Conservation (phyloP, 257 asterid genomes). For the Primulina tabacum region DNA sequence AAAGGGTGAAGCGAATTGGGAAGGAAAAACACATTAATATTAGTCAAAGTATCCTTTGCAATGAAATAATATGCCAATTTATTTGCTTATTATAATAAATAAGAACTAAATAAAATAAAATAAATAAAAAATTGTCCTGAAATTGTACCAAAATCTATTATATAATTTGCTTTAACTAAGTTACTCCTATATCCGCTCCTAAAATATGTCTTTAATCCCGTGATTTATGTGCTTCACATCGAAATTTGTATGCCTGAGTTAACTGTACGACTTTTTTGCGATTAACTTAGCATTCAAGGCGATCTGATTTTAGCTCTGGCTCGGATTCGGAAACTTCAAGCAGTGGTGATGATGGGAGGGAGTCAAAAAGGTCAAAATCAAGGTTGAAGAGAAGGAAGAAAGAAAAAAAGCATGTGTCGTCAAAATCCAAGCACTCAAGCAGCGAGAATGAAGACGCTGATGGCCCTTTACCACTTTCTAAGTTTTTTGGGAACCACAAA, state of each 20-base stretch:
- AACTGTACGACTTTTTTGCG: constrained; percentile 1
- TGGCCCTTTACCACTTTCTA: constrained; percentile 89
- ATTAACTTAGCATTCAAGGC: constrained; percentile 55
- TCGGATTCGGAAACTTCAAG: constrained; percentile 67
- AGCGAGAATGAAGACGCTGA: constrained; percentile 43
- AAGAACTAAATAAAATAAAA: too few species aligned
- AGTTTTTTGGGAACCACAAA: constrained; percentile 69
- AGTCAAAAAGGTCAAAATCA: constrained; percentile 62
- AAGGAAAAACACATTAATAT: background rate
- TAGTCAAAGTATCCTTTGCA: background rate
- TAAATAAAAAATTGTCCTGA: too few species aligned
- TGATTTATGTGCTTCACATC: background rate
- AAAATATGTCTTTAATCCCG: background rate
- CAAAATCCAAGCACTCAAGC: constrained; percentile 53
- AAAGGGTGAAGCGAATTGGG: background rate
- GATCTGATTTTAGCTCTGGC: constrained; percentile 61
- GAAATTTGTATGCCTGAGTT: background rate
- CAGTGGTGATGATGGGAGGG: constrained; percentile 70
- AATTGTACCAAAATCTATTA: background rate
- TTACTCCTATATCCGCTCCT: background rate
- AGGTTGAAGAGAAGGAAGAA: constrained; percentile 63
- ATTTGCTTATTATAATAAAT: background rate
- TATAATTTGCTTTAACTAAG: background rate
- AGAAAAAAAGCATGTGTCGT: constrained; percentile 56
- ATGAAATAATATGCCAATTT: background rate